These are phyloP conservation scores for Diaporthe ampelina DNA, from an alignment of 2,329 filamentous ascomycete species.

Conservation along the genomic window DNA sequence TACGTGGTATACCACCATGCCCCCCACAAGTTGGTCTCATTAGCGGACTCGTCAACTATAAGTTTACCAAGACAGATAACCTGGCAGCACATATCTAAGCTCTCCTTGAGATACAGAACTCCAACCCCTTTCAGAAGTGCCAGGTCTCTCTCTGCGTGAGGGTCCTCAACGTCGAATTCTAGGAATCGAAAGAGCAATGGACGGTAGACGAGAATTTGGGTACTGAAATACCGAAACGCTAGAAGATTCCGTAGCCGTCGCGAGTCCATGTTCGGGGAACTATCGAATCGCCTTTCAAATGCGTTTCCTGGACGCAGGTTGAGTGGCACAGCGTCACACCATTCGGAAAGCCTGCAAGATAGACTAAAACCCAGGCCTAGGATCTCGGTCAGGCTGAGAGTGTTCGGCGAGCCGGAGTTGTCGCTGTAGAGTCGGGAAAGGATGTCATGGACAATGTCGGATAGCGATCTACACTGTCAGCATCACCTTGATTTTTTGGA, in stretches of 20 bases:
- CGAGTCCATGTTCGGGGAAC: neutral
- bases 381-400: constrained; percentile 2
- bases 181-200: neutral
- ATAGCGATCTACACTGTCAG: neutral
- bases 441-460: neutral
- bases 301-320: neutral
- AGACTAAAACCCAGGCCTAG: neutral
- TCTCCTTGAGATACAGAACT: neutral
- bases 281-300: constrained; percentile 1
- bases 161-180: neutral
- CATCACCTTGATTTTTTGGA: neutral
- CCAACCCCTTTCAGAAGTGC: neutral
- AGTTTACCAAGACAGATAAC: neutral
- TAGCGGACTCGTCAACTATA: neutral
- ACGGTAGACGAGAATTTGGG: constrained; percentile 2
- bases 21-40: neutral
- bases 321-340: neutral
- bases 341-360: neutral
- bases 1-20: neutral
- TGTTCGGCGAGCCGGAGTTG: neutral
- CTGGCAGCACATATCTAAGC: constrained; percentile 1
- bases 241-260: neutral
- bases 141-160: neutral
- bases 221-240: neutral
- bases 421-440: neutral